Evolutionary conservation across 75 land plant species (phyloP).

Genomic region (Larix kaempferi): DNA sequence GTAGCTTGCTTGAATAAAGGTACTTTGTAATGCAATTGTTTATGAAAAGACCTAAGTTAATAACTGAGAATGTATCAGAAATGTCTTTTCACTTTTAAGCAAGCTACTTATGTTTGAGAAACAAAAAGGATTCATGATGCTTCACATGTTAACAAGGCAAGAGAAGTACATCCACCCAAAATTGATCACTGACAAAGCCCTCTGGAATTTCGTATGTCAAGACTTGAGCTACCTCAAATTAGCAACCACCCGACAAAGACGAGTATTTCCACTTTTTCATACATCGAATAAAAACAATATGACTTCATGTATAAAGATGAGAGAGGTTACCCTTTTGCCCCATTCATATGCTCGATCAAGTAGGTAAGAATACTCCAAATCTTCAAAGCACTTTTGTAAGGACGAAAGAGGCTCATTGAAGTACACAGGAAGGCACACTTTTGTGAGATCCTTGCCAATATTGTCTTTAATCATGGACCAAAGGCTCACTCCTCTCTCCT

Average conservation of each 20-base stretch:
- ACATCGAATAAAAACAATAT: neutral
- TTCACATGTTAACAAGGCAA: neutral
- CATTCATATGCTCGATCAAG: slow-evolving; percentile 80
- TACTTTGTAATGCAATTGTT: no score
- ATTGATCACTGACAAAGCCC: neutral
- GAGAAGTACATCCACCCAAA: neutral
- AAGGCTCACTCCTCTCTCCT: slow-evolving; percentile 78
- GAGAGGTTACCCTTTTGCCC: slow-evolving; percentile 64
- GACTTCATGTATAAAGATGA: neutral
- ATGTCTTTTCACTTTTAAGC: neutral
- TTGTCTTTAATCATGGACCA: slow-evolving; percentile 96
- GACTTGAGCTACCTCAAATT: neutral
- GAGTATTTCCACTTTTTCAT: neutral
- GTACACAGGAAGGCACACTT: slow-evolving; percentile 90
- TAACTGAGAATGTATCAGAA: neutral
- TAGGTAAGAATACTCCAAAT: slow-evolving; percentile 78
- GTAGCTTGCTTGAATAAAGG: no score
- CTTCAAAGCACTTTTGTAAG: slow-evolving; percentile 90
- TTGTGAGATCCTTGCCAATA: slow-evolving; percentile 83
- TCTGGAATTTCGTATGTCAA: neutral
- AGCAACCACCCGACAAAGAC: neutral
- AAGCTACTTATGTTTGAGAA: neutral
- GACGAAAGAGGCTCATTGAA: slow-evolving; percentile 93
- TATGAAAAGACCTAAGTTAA: neutral
- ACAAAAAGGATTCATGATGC: neutral